A percentile compares a stretch with the other conserved stretches of the same genome.
These are phyloP conservation scores for Phaseolus coccineus DNA, from an alignment of 331 rosid species.

Conservation along the genomic window DNA sequence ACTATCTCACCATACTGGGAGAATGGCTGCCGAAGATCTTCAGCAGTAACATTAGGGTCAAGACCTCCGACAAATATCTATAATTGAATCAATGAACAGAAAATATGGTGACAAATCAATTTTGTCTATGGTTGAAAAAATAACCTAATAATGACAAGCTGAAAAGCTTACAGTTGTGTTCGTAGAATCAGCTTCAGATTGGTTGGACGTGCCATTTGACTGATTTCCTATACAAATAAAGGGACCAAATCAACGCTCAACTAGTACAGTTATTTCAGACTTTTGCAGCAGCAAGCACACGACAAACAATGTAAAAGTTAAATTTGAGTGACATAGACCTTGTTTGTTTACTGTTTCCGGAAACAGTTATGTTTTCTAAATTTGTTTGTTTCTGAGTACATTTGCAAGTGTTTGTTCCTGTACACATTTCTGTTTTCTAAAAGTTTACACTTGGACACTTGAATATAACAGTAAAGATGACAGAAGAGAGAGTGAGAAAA, in stretches of 20 bases:
- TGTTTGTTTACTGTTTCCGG: neutral
- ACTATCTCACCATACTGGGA: slow-evolving; percentile 86
- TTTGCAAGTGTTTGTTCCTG: neutral
- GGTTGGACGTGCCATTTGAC: slow-evolving; percentile 70
- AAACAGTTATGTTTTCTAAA: neutral
- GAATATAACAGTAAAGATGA: neutral
- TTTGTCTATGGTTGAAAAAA: neutral
- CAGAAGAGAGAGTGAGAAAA: neutral
- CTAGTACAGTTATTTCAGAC: slow-evolving; percentile 3
- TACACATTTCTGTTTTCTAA: neutral
- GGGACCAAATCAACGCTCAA: slow-evolving; percentile 29
- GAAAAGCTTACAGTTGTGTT: slow-evolving; percentile 84
- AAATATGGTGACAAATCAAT: slow-evolving; percentile 21
- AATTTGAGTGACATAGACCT: neutral
- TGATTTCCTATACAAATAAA: slow-evolving; percentile 64
- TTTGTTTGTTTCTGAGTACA: neutral
- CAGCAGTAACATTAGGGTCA: slow-evolving; percentile 85
- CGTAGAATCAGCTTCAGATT: slow-evolving; percentile 78
- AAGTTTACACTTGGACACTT: neutral
- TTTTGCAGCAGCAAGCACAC: neutral
- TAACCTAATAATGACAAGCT: slow-evolving; percentile 10
- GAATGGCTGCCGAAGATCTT: slow-evolving; percentile 91
- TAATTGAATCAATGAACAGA: slow-evolving; percentile 29
- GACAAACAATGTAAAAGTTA: slow-evolving; percentile 23
- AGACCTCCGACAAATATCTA: slow-evolving; percentile 99